A percentile compares a stretch with the other conserved stretches of the same genome.
These are phyloP conservation scores for Conringia planisiliqua DNA, from an alignment of 345 rosid genomes.

Conservation along the genomic window DNA sequence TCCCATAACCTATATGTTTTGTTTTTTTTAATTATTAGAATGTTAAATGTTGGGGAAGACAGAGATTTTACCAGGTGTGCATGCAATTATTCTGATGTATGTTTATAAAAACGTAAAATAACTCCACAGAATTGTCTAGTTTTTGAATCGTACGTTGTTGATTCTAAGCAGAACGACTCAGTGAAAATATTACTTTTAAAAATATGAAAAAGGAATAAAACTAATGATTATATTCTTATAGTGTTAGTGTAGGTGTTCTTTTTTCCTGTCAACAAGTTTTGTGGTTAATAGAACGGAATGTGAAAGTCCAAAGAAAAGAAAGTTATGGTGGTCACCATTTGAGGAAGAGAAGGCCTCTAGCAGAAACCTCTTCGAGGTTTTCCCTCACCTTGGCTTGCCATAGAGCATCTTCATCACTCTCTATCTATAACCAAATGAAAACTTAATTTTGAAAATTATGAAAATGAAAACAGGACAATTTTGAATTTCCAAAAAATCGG, in stretches of 20 bases:
- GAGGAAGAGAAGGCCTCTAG: constrained; percentile 56
- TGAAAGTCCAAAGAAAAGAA: background rate
- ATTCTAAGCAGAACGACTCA: background rate
- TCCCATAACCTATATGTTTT: constrained; percentile 55
- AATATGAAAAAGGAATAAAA: background rate
- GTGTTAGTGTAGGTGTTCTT: background rate
- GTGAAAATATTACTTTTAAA: background rate
- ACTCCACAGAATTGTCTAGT: background rate
- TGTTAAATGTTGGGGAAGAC: background rate
- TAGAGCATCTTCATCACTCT: constrained; percentile 57
- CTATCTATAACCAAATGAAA: constrained; percentile 44
- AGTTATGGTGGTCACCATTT: constrained; percentile 41
- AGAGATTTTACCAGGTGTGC: background rate
- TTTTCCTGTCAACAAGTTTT: background rate
- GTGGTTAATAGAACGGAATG: background rate
- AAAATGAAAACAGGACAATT: background rate
- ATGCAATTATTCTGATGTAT: background rate
- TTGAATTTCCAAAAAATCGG: background rate
- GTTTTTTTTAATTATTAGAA: background rate
- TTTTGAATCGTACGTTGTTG: background rate
- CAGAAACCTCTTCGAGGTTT: constrained; percentile 45
- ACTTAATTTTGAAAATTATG: background rate
- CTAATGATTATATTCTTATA: background rate
- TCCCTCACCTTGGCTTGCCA: constrained; percentile 60
- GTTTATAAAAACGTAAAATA: background rate